Evolutionary conservation across 2,329 filamentous ascomycete genomes (phyloP).

Genomic region (Epichloe sibirici): DNA sequence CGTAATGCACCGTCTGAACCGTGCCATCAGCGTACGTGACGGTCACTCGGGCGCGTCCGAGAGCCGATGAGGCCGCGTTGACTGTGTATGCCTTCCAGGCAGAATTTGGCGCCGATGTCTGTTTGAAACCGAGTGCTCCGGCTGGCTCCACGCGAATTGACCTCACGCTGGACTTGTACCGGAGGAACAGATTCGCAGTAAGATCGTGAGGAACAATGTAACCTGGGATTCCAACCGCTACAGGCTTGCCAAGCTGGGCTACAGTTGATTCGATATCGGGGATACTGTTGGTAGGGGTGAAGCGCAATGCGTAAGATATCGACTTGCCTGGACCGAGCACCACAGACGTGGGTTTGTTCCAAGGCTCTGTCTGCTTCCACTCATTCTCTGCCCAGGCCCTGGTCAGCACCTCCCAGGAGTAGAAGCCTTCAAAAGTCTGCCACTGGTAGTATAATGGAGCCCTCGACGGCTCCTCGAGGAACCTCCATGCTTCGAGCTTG

Average conservation of each 20-base stretch:
- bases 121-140: conserved; percentile 23
- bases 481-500: conserved; percentile 41
- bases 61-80: conserved; percentile 28
- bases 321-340: conserved; percentile 31
- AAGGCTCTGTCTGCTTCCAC: conserved; percentile 37
- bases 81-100: conserved; percentile 25
- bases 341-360: conserved; percentile 41
- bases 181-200: conserved; percentile 32
- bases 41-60: conserved; percentile 36
- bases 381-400: conserved; percentile 44
- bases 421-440: conserved; percentile 48
- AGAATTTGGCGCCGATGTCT: conserved; percentile 8
- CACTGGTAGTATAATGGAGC: conserved; percentile 31
- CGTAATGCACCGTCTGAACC: conserved; percentile 44
- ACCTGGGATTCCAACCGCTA: conserved; percentile 41
- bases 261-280: conserved; percentile 36
- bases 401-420: conserved; percentile 45
- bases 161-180: conserved; percentile 25
- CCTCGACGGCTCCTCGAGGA: conserved; percentile 32
- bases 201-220: conserved; percentile 39
- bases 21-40: conserved; percentile 35
- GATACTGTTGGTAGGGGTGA: conserved; percentile 34
- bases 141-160: conserved; percentile 27
- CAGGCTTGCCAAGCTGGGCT: conserved; percentile 28
- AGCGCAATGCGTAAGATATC: conserved; percentile 37